Conservation (phyloP, 257 asterid genomes). For the Solanum corneliomulleri region DNA sequence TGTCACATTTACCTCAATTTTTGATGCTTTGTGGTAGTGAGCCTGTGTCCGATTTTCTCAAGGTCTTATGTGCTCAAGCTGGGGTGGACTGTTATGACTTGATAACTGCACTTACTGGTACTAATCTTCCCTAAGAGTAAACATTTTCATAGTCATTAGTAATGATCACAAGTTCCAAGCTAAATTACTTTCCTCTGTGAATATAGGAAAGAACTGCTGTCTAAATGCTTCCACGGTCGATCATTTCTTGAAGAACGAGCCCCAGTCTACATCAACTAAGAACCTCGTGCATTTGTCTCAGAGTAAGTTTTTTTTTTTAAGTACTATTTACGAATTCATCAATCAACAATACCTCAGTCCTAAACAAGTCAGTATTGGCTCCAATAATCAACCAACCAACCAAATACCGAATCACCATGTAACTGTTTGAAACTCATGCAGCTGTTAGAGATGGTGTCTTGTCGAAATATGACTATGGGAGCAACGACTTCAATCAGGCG, state of each 20-base stretch:
- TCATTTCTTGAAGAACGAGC: constrained; percentile 49
- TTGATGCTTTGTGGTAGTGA: constrained; percentile 3
- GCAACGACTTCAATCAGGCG: constrained; percentile 24
- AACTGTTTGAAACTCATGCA: constrained; percentile 5
- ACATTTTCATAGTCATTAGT: neutral
- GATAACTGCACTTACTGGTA: constrained; percentile 62
- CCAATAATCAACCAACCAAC: neutral
- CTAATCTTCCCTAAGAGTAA: neutral
- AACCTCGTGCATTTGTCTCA: constrained; percentile 83
- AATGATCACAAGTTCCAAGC: neutral
- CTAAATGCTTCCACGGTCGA: constrained; percentile 55
- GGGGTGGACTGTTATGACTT: constrained; percentile 67
- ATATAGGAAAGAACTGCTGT: constrained; percentile 68
- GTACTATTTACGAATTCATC: neutral
- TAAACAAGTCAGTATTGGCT: neutral
- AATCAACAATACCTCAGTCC: neutral
- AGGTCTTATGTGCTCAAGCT: constrained; percentile 27
- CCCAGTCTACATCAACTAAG: constrained; percentile 78
- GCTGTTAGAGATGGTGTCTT: constrained; percentile 59
- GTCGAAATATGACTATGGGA: constrained; percentile 65
- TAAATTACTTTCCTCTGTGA: neutral
- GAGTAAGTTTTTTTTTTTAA: constrained; percentile 33
- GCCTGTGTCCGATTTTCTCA: constrained; percentile 31
- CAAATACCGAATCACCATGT: neutral
- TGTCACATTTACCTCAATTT: too few relatives aligned